These are phyloP conservation scores for Cladorrhinum sp. DNA, from an alignment of 2,329 filamentous ascomycete species.

Conservation along the genomic window DNA sequence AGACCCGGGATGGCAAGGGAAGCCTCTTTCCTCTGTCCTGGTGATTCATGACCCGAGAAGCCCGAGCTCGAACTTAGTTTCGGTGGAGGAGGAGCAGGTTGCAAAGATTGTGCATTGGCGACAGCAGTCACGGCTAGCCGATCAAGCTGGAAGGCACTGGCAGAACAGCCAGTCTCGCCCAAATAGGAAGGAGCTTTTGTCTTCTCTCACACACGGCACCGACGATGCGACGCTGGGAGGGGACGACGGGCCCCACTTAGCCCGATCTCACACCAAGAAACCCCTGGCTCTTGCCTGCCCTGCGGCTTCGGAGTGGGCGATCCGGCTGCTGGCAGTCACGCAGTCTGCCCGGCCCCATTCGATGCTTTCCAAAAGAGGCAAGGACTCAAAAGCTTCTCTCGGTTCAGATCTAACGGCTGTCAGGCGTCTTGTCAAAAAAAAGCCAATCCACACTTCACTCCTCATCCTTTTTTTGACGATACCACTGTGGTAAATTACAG, in stretches of 20 bases:
- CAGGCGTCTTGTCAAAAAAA: background rate
- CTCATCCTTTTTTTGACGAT: background rate
- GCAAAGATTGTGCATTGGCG: background rate
- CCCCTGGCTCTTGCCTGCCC: conserved; percentile 11
- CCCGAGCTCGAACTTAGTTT: background rate
- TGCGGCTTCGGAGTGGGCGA: conserved; percentile 10
- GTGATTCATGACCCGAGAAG: conserved; percentile 1
- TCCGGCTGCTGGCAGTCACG: conserved; percentile 10
- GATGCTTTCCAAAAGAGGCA: conserved; percentile 8
- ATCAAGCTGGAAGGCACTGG: background rate
- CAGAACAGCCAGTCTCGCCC: background rate
- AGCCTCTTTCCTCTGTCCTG: background rate
- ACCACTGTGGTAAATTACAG: background rate
- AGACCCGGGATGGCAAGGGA: conserved; percentile 3
- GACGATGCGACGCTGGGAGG: conserved; percentile 11
- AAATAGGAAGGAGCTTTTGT: conserved; percentile 1
- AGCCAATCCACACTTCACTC: background rate
- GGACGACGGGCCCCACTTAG: conserved; percentile 10
- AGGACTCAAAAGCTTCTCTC: conserved; percentile 11
- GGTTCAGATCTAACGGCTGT: conserved; percentile 9
- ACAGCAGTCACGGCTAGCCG: background rate
- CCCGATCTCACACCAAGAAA: conserved; percentile 10
- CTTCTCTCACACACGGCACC: conserved; percentile 4
- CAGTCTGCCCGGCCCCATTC: conserved; percentile 3
- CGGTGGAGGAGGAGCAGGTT: background rate